Conservation (phyloP, 129 eudicot genomes). For the Saposhnikovia divaricata region DNA sequence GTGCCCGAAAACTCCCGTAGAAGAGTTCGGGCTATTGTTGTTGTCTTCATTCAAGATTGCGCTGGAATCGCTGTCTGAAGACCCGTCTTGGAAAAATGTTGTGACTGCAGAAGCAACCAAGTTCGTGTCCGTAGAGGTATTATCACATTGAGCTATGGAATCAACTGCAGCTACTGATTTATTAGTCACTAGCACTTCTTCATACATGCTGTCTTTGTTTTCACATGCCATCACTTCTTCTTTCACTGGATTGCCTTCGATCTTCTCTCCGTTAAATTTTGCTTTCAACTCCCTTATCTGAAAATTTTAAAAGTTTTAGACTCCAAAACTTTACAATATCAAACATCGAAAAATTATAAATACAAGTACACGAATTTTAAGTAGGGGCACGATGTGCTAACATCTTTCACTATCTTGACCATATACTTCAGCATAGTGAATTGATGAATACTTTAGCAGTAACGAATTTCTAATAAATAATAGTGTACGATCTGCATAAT, state of each 20-base stretch:
- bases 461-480: no score
- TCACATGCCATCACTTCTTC: slow-evolving; percentile 39
- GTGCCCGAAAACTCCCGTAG: slow-evolving; percentile 12
- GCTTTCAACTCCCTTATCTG: slow-evolving; percentile 65
- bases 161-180: background rate
- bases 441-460: no score
- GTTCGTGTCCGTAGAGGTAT: slow-evolving; percentile 9
- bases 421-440: background rate
- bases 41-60: slow-evolving; percentile 76
- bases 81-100: slow-evolving; percentile 48
- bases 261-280: slow-evolving; percentile 43
- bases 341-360: background rate
- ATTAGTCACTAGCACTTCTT: background rate
- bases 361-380: background rate
- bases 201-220: slow-evolving; percentile 6
- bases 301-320: background rate
- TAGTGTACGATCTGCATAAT: background rate
- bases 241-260: slow-evolving; percentile 29
- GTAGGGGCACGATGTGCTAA: background rate
- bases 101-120: slow-evolving; percentile 17
- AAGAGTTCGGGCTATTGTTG: slow-evolving; percentile 35
- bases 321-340: background rate
- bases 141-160: slow-evolving; percentile 6
- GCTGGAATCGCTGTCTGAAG: slow-evolving; percentile 78
- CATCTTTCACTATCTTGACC: background rate